These are phyloP conservation scores for Diversispora eburnea DNA, from an alignment of 192 early-diverging fungal genomes.

Conservation along the genomic window DNA sequence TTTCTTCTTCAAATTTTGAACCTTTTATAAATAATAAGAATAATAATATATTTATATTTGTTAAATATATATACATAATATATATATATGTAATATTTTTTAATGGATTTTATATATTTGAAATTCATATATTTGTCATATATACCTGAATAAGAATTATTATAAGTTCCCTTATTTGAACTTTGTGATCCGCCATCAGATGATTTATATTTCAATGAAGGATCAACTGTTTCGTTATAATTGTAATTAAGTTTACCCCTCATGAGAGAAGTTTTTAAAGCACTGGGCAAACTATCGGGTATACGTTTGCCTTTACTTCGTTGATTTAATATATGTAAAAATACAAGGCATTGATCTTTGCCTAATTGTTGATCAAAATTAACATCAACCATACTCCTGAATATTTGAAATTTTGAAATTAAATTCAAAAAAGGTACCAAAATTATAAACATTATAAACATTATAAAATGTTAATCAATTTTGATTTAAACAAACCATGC, in stretches of 20 bases:
- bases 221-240: constrained; percentile 38
- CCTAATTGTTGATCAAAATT: constrained; percentile 52
- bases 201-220: constrained; percentile 34
- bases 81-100: no score
- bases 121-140: not conserved
- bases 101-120: no score
- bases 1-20: constrained; percentile 44
- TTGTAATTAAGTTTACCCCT: constrained; percentile 39
- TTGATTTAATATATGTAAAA: constrained; percentile 56
- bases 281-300: constrained; percentile 46
- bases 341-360: constrained; percentile 54
- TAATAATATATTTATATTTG: not conserved
- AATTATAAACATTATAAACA: not conserved
- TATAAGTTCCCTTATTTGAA: constrained; percentile 36
- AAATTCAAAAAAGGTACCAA: not conserved
- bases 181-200: constrained; percentile 32
- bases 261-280: constrained; percentile 51
- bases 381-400: constrained; percentile 53
- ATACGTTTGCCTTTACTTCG: constrained; percentile 50
- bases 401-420: not conserved
- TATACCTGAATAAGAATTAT: constrained; percentile 36
- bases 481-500: constrained; percentile 42
- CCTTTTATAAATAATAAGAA: not conserved
- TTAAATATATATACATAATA: not conserved
- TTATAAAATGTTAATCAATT: not conserved